Evolutionary conservation across 768 basidiomycete genomes (phyloP).

Genomic region (Antrodiella citrinella): DNA sequence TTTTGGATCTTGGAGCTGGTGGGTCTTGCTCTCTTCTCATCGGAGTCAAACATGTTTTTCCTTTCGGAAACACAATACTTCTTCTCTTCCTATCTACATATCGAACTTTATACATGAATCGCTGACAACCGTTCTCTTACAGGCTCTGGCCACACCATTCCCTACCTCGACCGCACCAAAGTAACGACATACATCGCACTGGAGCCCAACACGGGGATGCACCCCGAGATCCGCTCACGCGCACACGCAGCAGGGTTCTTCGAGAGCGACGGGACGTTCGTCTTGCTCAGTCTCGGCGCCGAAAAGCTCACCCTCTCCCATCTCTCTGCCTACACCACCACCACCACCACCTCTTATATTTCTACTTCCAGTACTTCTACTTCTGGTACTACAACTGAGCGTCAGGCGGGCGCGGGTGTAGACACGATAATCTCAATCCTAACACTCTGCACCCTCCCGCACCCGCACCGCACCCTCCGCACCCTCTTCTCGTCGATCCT

Average conservation of each 20-base stretch:
- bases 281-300: constrained; percentile 57
- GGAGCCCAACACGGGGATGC: constrained; percentile 65
- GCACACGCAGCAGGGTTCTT: constrained; percentile 45
- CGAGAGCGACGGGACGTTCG: constrained; percentile 43
- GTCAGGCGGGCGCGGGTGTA: constrained; percentile 34
- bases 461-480: constrained; percentile 39
- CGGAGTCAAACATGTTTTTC: no score
- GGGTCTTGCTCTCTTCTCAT: no score
- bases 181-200: constrained; percentile 64
- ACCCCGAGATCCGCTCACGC: constrained; percentile 38
- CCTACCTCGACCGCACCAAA: constrained; percentile 46
- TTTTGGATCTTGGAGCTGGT: constrained; percentile 66
- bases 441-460: constrained; percentile 57
- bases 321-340: no score
- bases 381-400: no score
- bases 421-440: constrained; percentile 62
- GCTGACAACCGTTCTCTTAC: background rate
- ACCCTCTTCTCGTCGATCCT: constrained; percentile 44
- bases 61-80: no score
- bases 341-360: no score
- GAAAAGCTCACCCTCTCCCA: constrained; percentile 42
- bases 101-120: background rate
- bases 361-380: no score
- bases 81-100: background rate
- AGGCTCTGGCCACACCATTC: constrained; percentile 59